phyloP scores from a whole-genome alignment of 768 basidiomycete genomes.

The Tulasnella sp. region DNA sequence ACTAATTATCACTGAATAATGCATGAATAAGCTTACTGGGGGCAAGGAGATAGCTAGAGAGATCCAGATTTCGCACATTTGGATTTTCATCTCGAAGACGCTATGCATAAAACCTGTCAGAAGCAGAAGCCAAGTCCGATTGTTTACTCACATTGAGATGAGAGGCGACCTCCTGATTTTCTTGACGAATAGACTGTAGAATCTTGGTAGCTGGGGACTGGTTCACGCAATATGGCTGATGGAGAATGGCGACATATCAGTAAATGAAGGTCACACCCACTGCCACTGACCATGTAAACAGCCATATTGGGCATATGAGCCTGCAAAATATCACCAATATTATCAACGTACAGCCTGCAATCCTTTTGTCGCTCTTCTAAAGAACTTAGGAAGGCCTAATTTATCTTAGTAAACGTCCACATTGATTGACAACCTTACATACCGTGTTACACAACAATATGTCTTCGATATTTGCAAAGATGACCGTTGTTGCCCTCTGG shows the following conservation, averaged over 20 bases:
- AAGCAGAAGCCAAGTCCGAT: not conserved
- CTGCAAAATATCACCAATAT: constrained; percentile 72
- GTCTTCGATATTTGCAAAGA: constrained; percentile 92
- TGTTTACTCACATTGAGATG: constrained; percentile 47
- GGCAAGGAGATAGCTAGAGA: constrained; percentile 83
- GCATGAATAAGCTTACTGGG: constrained; percentile 46
- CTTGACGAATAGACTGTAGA: constrained; percentile 57
- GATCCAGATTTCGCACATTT: constrained; percentile 62
- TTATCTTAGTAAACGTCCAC: not conserved
- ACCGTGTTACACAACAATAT: constrained; percentile 81
- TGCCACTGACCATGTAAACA: constrained; percentile 54
- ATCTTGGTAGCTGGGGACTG: constrained; percentile 66
- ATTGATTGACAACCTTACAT: constrained; percentile 21
- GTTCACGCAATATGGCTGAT: constrained; percentile 79
- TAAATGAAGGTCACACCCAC: not conserved
- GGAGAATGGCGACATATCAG: not conserved
- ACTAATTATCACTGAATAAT: not conserved
- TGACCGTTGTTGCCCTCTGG: constrained; percentile 58
- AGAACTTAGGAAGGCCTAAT: constrained; percentile 66
- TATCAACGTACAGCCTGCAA: constrained; percentile 81
- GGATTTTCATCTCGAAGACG: constrained; percentile 67
- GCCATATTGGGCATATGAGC: constrained; percentile 62
- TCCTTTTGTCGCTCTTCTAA: constrained; percentile 86
- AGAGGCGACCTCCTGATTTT: constrained; percentile 47
- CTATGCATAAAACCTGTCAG: constrained; percentile 29